Percentiles rank a stretch among this genome's conserved stretches.
phyloP scores from a whole-genome alignment of 768 basidiomycete genomes.

The Mycena sanguinolenta region DNA sequence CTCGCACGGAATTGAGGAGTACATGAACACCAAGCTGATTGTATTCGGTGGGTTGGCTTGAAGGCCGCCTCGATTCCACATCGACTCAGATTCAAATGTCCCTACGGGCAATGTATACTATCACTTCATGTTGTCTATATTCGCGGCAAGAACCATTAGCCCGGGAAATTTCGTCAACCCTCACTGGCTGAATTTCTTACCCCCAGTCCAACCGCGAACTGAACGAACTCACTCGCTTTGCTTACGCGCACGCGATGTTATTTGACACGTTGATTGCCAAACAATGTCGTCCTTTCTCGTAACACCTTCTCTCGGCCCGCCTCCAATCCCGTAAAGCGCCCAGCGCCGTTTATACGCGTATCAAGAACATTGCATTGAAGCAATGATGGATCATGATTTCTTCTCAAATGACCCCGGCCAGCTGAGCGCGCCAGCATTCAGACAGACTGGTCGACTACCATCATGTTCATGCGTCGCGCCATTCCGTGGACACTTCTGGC shows the following conservation, averaged over 20 bases:
- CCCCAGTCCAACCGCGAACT: no score
- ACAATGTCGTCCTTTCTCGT: neutral
- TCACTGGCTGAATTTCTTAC: no score
- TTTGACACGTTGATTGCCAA: slow-evolving; percentile 23
- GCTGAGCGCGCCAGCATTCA: neutral
- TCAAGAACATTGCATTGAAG: no score
- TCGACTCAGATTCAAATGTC: neutral
- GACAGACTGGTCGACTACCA: neutral
- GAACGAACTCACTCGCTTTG: no score
- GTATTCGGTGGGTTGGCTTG: slow-evolving; percentile 77
- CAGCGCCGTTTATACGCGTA: neutral
- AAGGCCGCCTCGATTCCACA: neutral
- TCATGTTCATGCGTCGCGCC: slow-evolving; percentile 13
- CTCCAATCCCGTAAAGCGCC: neutral
- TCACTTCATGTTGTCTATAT: neutral
- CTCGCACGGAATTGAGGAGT: slow-evolving; percentile 91
- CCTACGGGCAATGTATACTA: slow-evolving; percentile 5
- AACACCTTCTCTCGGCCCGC: neutral
- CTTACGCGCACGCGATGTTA: slow-evolving; percentile 15
- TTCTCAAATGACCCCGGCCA: neutral
- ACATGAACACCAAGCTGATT: slow-evolving; percentile 85
- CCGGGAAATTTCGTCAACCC: neutral
- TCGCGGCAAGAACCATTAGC: neutral
- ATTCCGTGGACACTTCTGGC: slow-evolving; percentile 10
- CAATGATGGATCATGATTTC: neutral